Conservation (phyloP, 768 basidiomycete genomes). For the Lentinula detonsa region DNA sequence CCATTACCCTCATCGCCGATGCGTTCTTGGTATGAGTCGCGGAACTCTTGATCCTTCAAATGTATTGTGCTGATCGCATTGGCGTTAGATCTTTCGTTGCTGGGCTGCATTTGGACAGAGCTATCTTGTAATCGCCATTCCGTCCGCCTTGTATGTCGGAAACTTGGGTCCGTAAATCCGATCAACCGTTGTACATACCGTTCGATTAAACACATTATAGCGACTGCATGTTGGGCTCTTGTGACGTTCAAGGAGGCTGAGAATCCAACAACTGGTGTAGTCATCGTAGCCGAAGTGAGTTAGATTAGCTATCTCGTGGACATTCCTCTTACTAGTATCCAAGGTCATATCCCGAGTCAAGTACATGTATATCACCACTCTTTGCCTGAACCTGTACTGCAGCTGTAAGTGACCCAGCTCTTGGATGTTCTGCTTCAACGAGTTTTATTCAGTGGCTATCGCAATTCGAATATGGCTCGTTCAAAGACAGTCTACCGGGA, state of each 20-base stretch:
- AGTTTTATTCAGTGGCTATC: background rate
- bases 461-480: constrained; percentile 2
- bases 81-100: constrained; percentile 1
- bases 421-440: background rate
- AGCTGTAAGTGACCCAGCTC: background rate
- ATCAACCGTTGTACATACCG: background rate
- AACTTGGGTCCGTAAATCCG: background rate
- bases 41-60: background rate
- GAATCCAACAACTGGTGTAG: background rate
- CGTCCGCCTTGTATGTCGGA: background rate
- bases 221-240: constrained; percentile 1
- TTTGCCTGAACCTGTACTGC: constrained; percentile 1
- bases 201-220: background rate
- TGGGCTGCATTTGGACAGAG: constrained; percentile 2
- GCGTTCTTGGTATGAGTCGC: background rate
- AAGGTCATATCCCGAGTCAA: constrained; percentile 3
- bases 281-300: background rate
- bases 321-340: background rate
- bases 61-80: background rate
- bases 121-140: background rate
- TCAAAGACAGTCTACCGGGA: constrained; percentile 1
- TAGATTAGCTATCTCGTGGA: background rate
- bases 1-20: constrained; percentile 5
- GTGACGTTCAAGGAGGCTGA: constrained; percentile 2
- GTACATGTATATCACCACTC: constrained; percentile 2